Conservation (phyloP, 768 basidiomycete species). For the Trametes coccinea region DNA sequence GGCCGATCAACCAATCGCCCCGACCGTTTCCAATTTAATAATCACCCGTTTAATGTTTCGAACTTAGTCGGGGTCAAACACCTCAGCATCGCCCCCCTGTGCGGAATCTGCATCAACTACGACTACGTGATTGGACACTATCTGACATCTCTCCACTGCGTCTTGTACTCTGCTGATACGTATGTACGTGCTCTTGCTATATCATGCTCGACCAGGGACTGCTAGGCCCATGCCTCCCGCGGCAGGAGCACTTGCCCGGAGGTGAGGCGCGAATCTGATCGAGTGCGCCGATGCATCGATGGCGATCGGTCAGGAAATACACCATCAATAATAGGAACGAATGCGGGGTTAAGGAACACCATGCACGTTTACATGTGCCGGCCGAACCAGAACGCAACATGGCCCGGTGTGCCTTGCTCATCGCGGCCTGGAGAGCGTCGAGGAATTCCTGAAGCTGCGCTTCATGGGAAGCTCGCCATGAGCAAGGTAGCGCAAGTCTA, state of each 20-base stretch:
- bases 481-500: no score
- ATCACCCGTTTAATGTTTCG: background rate
- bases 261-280: background rate
- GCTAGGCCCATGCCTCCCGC: background rate
- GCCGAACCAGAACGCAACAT: background rate
- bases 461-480: no score
- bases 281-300: background rate
- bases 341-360: slow-evolving; percentile 1
- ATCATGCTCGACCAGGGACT: background rate
- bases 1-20: background rate
- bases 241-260: background rate
- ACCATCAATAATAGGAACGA: background rate
- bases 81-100: background rate
- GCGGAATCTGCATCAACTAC: background rate
- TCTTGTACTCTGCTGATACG: background rate
- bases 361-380: background rate
- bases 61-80: background rate
- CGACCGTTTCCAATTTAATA: background rate
- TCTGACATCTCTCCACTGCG: background rate
- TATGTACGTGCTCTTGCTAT: background rate
- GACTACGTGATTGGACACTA: background rate
- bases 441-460: no score
- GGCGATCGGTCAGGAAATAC: background rate
- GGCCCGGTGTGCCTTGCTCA: background rate
- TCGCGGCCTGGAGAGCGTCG: no score